A percentile compares a stretch with the other conserved stretches of the same genome.
These are phyloP conservation scores for Coemansia biformis DNA, from an alignment of 192 early-diverging fungal species.

Conservation along the genomic window DNA sequence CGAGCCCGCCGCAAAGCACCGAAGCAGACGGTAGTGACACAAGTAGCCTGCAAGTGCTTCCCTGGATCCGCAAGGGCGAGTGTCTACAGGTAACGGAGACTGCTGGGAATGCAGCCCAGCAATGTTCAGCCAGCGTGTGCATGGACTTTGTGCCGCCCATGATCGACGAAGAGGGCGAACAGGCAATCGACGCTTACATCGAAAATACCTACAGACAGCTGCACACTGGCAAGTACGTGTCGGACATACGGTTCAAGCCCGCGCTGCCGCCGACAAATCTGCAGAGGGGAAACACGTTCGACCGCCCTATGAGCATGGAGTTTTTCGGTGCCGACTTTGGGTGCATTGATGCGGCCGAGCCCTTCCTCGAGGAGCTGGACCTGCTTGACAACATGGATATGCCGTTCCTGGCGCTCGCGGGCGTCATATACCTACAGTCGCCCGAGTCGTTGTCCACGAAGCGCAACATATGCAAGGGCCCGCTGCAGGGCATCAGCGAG, in stretches of 20 bases:
- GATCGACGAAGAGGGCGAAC: constrained; percentile 27
- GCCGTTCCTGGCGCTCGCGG: constrained; percentile 33
- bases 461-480: constrained; percentile 25
- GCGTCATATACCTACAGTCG: constrained; percentile 39
- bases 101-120: not conserved
- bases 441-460: constrained; percentile 24
- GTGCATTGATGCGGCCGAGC: constrained; percentile 9
- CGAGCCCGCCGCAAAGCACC: too few species aligned
- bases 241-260: constrained; percentile 20
- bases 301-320: constrained; percentile 8
- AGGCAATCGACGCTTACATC: constrained; percentile 12
- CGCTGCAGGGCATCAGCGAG: constrained; percentile 26
- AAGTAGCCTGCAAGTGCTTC: not conserved
- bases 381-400: constrained; percentile 31
- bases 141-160: constrained; percentile 1
- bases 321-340: constrained; percentile 14
- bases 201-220: constrained; percentile 13
- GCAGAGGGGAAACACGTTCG: constrained; percentile 14
- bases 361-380: constrained; percentile 29
- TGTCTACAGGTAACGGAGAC: not conserved
- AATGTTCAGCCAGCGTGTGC: not conserved
- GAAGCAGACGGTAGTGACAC: not conserved
- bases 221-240: constrained; percentile 6
- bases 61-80: constrained; percentile 18
- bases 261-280: constrained; percentile 2